A percentile compares a stretch with the other conserved stretches of the same genome.
Evolutionary conservation across 2,329 filamentous ascomycete genomes (phyloP).

Genomic region (Diatrype stigma): DNA sequence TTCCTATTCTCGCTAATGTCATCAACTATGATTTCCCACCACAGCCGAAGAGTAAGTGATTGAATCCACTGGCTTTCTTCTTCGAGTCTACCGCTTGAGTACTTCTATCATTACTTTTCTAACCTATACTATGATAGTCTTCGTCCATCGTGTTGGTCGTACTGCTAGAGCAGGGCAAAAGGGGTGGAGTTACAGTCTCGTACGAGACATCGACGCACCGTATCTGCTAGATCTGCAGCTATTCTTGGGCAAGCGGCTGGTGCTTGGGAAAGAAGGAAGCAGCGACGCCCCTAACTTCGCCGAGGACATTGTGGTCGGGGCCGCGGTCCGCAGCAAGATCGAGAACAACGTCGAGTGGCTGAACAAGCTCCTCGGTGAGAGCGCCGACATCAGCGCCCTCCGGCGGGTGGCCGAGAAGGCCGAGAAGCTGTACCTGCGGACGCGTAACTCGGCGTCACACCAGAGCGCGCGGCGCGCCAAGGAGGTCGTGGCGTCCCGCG

Average conservation of each 20-base stretch:
- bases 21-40: conserved; percentile 99
- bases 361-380: conserved; percentile 71
- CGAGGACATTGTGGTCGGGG: conserved; percentile 78
- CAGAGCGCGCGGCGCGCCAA: conserved; percentile 89
- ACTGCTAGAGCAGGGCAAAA: conserved; percentile 89
- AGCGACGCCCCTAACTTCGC: conserved; percentile 64
- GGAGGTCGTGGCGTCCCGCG: conserved; percentile 65
- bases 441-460: conserved; percentile 81
- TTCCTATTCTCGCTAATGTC: conserved; percentile 90
- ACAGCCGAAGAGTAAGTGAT: conserved; percentile 69
- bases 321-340: conserved; percentile 67
- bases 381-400: conserved; percentile 67
- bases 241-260: conserved; percentile 80
- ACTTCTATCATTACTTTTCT: no score
- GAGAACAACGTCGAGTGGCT: conserved; percentile 79
- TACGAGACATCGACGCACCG: conserved; percentile 81
- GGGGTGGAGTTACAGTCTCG: conserved; percentile 93
- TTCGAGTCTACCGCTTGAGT: no score
- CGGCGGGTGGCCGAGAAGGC: conserved; percentile 77
- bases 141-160: conserved; percentile 91
- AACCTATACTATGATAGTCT: conserved; percentile 46
- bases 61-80: no score
- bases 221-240: conserved; percentile 93
- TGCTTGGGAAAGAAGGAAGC: conserved; percentile 62
- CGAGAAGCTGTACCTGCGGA: conserved; percentile 87